phyloP scores from a whole-genome alignment of 2,329 filamentous ascomycete genomes.

The Cephalotrichum gorgonifer region DNA sequence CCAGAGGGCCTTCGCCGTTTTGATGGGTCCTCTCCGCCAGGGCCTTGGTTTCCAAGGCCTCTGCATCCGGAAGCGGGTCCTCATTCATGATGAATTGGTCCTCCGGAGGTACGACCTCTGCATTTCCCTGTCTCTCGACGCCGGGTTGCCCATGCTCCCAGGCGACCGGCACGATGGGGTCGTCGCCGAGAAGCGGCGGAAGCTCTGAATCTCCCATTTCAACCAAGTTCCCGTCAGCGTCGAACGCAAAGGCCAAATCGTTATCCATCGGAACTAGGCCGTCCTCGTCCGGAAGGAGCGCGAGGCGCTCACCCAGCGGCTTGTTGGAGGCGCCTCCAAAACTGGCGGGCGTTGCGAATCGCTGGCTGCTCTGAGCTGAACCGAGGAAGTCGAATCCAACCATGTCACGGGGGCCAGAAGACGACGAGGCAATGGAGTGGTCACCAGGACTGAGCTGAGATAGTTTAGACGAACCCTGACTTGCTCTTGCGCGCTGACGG shows the following conservation, averaged over 20 bases:
- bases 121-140: background rate
- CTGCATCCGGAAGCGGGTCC: slow-evolving; percentile 24
- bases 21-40: slow-evolving; percentile 7
- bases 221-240: slow-evolving; percentile 38
- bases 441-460: slow-evolving; percentile 36
- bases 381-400: slow-evolving; percentile 17
- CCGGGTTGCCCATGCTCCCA: background rate
- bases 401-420: slow-evolving; percentile 17
- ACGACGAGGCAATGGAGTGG: slow-evolving; percentile 15
- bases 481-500: slow-evolving; percentile 11
- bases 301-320: slow-evolving; percentile 8
- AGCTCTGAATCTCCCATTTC: slow-evolving; percentile 30
- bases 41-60: slow-evolving; percentile 16
- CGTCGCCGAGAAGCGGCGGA: slow-evolving; percentile 23
- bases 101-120: background rate
- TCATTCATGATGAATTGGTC: slow-evolving; percentile 23
- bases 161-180: slow-evolving; percentile 2
- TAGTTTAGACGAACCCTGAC: slow-evolving; percentile 25
- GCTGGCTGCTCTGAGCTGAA: slow-evolving; percentile 3
- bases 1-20: slow-evolving; percentile 11
- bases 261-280: slow-evolving; percentile 23
- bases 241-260: slow-evolving; percentile 37
- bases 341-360: slow-evolving; percentile 8
- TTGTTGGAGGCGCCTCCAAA: background rate
- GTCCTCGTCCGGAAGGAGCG: slow-evolving; percentile 25